phyloP scores from a whole-genome alignment of 2,329 filamentous ascomycete species.

The Davidsoniella neocaledoniae region DNA sequence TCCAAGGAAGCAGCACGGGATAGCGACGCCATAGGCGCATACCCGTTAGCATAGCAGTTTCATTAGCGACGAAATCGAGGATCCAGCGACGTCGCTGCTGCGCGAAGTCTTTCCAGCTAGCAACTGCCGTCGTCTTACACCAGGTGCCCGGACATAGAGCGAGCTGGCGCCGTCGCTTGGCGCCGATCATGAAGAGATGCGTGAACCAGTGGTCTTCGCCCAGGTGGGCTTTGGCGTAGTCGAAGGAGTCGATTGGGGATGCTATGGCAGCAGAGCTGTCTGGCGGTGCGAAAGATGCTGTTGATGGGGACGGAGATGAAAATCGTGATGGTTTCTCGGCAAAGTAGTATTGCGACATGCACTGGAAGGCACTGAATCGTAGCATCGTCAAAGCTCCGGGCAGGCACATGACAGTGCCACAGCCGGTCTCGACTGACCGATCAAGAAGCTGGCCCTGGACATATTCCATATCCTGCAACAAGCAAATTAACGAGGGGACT shows the following conservation, averaged over 20 bases:
- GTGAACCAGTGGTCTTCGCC: slow-evolving; percentile 95
- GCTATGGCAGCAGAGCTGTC: too few relatives aligned
- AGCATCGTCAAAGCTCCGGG: slow-evolving; percentile 92
- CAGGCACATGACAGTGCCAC: slow-evolving; percentile 84
- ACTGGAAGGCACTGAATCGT: slow-evolving; percentile 86
- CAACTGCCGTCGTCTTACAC: slow-evolving; percentile 94
- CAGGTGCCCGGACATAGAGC: slow-evolving; percentile 62
- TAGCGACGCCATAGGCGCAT: slow-evolving; percentile 82
- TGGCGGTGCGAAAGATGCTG: too few relatives aligned
- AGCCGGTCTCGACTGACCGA: slow-evolving; percentile 84
- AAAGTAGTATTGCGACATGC: slow-evolving; percentile 98
- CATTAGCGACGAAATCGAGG: slow-evolving; percentile 91
- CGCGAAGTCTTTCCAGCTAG: slow-evolving; percentile 67
- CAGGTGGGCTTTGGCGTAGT: slow-evolving; percentile 88
- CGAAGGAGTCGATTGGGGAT: slow-evolving; percentile 58
- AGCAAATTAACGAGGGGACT: slow-evolving; percentile 78
- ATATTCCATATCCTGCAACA: slow-evolving; percentile 96
- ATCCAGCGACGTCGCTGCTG: slow-evolving; percentile 97
- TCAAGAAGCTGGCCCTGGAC: slow-evolving; percentile 95
- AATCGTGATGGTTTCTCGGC: slow-evolving; percentile 51
- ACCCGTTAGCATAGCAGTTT: slow-evolving; percentile 95
- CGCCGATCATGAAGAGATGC: slow-evolving; percentile 96
- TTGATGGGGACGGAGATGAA: too few relatives aligned
- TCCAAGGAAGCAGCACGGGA: slow-evolving; percentile 48
- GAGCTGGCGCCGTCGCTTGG: slow-evolving; percentile 55